phyloP scores from a whole-genome alignment of 1,284 basidiomycete species.

The Malassezia restricta region DNA sequence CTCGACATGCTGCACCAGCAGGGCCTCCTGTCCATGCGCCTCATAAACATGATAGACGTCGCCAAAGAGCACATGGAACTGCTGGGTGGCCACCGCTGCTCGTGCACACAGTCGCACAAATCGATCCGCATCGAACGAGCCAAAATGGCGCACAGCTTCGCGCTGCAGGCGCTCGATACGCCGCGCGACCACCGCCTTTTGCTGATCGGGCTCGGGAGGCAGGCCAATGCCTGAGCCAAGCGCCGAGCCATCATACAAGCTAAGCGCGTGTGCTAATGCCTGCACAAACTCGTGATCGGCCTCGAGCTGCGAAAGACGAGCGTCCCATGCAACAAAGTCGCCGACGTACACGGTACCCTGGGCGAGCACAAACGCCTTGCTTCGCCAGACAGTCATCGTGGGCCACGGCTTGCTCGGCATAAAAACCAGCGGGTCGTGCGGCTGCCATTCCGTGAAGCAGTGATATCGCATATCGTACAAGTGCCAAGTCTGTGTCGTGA shows the following conservation, averaged over 20 bases:
- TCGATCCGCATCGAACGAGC: conserved; percentile 59
- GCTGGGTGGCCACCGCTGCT: conserved; percentile 67
- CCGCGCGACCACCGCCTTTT: conserved; percentile 59
- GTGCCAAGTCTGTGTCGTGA: conserved; percentile 5
- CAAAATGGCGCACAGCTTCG: conserved; percentile 76
- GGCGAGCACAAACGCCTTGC: conserved; percentile 71
- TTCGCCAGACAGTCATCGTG: conserved; percentile 10
- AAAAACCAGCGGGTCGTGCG: conserved; percentile 8
- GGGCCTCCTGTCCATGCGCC: conserved; percentile 68
- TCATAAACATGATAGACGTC: conserved; percentile 83
- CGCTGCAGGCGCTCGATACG: conserved; percentile 71
- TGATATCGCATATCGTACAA: conserved; percentile 17
- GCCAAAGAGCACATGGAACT: conserved; percentile 72
- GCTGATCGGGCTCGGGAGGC: conserved; percentile 56
- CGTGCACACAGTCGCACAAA: conserved; percentile 69
- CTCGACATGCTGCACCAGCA: conserved; percentile 74
- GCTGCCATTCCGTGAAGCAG: conserved; percentile 19
- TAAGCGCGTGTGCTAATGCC: conserved; percentile 73
- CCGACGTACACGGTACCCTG: conserved; percentile 61
- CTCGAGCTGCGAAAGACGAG: conserved; percentile 72
- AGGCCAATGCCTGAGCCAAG: conserved; percentile 80
- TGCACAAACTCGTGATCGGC: conserved; percentile 74
- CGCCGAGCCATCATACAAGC: conserved; percentile 70
- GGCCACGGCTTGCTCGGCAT: background rate
- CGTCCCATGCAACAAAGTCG: conserved; percentile 85